A percentile compares a stretch with the other conserved stretches of the same genome.
Conservation (phyloP, 176 grass and related monocot species). For the Oryza coarctata region DNA sequence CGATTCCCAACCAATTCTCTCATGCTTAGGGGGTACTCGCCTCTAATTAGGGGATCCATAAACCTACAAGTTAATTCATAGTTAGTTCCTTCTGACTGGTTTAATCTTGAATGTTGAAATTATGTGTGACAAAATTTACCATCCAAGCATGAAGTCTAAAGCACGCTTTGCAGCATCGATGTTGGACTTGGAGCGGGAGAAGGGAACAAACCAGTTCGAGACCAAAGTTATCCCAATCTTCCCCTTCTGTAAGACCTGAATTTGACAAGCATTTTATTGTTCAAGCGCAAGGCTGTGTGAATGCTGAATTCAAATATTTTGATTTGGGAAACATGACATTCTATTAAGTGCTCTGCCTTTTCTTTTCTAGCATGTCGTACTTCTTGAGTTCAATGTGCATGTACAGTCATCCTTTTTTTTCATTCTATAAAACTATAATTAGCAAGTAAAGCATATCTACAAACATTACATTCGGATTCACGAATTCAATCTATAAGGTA, state of each 20-base stretch:
- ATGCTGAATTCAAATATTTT: too few species aligned
- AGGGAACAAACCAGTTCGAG: constrained; percentile 55
- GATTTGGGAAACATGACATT: too few species aligned
- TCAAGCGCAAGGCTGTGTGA: neutral
- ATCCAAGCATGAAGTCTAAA: constrained; percentile 70
- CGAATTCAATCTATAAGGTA: too few species aligned
- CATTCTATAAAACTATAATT: too few species aligned
- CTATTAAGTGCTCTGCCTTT: too few species aligned
- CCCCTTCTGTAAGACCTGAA: constrained; percentile 46
- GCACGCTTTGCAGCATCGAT: constrained; percentile 40
- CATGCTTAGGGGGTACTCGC: constrained; percentile 48
- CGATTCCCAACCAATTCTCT: constrained; percentile 36
- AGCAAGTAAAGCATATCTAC: too few species aligned
- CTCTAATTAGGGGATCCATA: constrained; percentile 44
- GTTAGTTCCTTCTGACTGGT: neutral
- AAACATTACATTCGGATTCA: too few species aligned
- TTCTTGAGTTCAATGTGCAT: too few species aligned
- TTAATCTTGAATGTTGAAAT: neutral
- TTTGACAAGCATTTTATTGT: neutral
- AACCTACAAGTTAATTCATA: constrained; percentile 7
- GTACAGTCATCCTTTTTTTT: too few species aligned
- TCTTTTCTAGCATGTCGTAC: too few species aligned
- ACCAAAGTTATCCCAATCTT: constrained; percentile 57
- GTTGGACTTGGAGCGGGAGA: constrained; percentile 44
- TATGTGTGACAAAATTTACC: constrained; percentile 30